Evolutionary conservation across 2,329 filamentous ascomycete genomes (phyloP), one percentile per base, ranked within the genome.

Genomic region (Didymella pomorum): DNA sequence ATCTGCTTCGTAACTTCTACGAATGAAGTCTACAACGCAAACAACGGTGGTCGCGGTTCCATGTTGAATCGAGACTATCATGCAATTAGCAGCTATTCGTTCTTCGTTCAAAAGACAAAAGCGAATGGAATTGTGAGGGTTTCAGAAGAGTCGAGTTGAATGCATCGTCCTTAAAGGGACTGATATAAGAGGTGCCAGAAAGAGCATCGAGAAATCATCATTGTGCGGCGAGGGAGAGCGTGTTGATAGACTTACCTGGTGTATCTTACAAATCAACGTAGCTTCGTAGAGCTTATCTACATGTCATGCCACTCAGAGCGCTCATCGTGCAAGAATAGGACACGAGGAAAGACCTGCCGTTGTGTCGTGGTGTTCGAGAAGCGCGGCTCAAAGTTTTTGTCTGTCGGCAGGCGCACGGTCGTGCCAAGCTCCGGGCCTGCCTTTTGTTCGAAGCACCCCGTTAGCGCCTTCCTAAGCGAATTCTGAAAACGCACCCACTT

Each of bases 131-230:
- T 52, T 56, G 56, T 31, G 45, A 55, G 35, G 25, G 12, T 62
- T 53, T 77, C 75, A 77, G 73, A 72, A 69, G 60, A 71, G 73
- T 73, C 70, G 56, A 58, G 66, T 72, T 76, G 63, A 74, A 70
- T 71, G 73, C 75, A 76, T 75, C 64, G 58, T 61, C 67, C 63
- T 60, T 60, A 65, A 64, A 65, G 63, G 64, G 63, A 83, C 87
- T 70, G 67, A 70, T 65, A 64, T 62, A 95, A 96, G 93, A 96
- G 93, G 92, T 96, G 93, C 92, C 92, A 96, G 91, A 66, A 69
- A 70, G 56, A 58, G 58, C 62, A 66, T 64, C 58, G 62, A 62
- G 52, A 55, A 50, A 53, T 69, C 66, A 67, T 68, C 68, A 63
- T 63, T 68, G 50, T 43, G 41, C 23, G 7, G 61, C 54, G 50